Evolutionary conservation across 1,284 basidiomycete species (phyloP), one percentile per base, ranked within the genome.

Genomic region (Ceratobasidium sp.): DNA sequence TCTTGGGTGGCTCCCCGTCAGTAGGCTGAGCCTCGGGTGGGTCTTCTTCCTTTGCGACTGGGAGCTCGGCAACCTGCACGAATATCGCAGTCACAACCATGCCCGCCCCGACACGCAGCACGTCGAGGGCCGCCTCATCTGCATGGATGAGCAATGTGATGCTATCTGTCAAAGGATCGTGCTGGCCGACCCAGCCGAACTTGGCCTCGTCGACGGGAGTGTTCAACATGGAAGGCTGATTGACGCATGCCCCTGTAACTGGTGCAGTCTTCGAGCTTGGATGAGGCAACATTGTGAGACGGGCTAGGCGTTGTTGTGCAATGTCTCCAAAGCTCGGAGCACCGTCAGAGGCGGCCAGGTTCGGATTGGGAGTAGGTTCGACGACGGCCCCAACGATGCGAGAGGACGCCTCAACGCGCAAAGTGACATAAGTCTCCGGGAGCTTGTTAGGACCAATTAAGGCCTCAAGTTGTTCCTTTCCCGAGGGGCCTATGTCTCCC

Each of bases 161-260:
- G 13, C 43, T 50, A n/a, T 59, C 57, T 11, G 57, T 28, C 11
- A 59, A 35, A 21, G 69, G 69, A 32, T 71, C 47, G 43, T 71
- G 69, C 13, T n/a, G 44, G 46, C 46, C 69, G 23, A 71, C 69
- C 69, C 69, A 71, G 28, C 57, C 57, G 30, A 71, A 71, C 46
- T 52, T 71, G 44, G 44, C 21, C 21, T 71, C 35, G 26, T 71
- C 69, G 35, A 61, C 13, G 9, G 44, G 32, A 30, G 57, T 55
- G 26, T 35, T 61, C 9, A 71, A 32, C 69, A 71, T 61, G 1
- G 49, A 30, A 23, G 69, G 69, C 13, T 54, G 49, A 32, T 49
- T 61, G 32, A 71, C 47, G 35, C 69, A 71, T 2, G 57, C 55
- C 3, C 47, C 69, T 9, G 23, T 9, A 14, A 47, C 32, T 21